Base-by-base conservation (phyloP, 2,329 filamentous ascomycete species). In the Epichloe scottii region DNA sequence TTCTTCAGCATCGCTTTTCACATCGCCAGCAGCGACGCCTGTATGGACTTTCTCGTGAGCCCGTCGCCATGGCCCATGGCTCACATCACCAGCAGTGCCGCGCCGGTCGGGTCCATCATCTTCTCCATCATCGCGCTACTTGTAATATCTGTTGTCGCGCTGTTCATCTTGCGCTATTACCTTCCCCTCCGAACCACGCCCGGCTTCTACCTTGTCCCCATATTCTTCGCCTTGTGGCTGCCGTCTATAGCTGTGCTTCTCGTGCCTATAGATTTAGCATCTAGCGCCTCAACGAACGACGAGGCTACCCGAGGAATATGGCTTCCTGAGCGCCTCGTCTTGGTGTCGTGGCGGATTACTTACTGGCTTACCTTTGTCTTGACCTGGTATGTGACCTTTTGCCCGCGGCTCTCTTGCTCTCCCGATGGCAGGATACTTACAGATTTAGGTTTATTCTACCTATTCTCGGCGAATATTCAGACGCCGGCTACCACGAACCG, bases 281-380 rank as follows among this genome's bases (percentile, higher is more conserved):
- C 90, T 6, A 91, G 81, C 63, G 84, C 87, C 21, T 78, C 81
- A 46, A 82, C 82, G 48, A 82, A 86, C 54, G 84, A 86, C 66
- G 81, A 79, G 54, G 76, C 79, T 15, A 77, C 80, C 15, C 79
- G 84, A 58, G 93, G 90, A 35, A 87, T 98, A 62, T 96, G 90
- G 88, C 77, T 98, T 35, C 85, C 87, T 5, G 76, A 85, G 57
- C 73, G 82, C 47, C 78, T 90, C 30, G 74, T 96, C 46, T 74
- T 94, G 61, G 88, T 96, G 23, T 85, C 85, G 52, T 98, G 93
- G 93, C 81, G 91, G 63, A 91, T 98, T 57, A 85, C 86, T 19
- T 98, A 98, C 70, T 98, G 93, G 93, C 75, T 98, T 51, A 97
- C 91, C 0, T 98, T 98, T 69, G 82, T 84, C 48, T 71, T 98